phyloP scores from a whole-genome alignment of 106 monocot species.

The Dendrobium catenatum region DNA sequence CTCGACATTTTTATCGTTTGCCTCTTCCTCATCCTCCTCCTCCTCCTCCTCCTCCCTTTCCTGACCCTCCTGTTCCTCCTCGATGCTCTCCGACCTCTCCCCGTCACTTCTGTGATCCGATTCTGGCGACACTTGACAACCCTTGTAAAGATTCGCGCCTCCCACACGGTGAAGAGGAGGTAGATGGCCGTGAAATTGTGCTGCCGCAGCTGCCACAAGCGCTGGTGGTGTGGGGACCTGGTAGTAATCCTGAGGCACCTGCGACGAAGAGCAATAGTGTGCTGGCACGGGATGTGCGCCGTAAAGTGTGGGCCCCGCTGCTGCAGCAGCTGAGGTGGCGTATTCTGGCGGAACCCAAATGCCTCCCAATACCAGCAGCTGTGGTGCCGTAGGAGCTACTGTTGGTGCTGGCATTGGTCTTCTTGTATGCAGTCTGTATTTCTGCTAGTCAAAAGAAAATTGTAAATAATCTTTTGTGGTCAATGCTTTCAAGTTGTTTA shows the following conservation, averaged over 20 bases:
- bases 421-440: conserved; percentile 82
- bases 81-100: conserved; percentile 24
- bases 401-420: conserved; percentile 47
- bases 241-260: conserved; percentile 7
- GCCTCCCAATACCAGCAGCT: conserved; percentile 79
- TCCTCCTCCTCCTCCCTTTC: conserved; percentile 1
- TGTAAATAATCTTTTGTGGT: no score
- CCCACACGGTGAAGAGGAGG: no score
- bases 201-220: background rate
- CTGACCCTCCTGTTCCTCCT: conserved; percentile 23
- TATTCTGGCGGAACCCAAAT: conserved; percentile 95
- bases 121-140: background rate
- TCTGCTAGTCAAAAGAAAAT: conserved; percentile 25
- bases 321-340: conserved; percentile 39
- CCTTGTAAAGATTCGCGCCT: conserved; percentile 11
- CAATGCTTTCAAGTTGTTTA: no score
- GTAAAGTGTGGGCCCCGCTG: conserved; percentile 26
- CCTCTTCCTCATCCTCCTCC: background rate
- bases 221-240: background rate
- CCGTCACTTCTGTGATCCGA: conserved; percentile 9
- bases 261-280: conserved; percentile 38
- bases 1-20: background rate
- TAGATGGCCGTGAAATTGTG: no score
- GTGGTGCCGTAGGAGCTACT: conserved; percentile 29
- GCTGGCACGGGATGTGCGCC: conserved; percentile 24